phyloP scores from a whole-genome alignment of 768 basidiomycete species.

The Auriscalpium vulgare region DNA sequence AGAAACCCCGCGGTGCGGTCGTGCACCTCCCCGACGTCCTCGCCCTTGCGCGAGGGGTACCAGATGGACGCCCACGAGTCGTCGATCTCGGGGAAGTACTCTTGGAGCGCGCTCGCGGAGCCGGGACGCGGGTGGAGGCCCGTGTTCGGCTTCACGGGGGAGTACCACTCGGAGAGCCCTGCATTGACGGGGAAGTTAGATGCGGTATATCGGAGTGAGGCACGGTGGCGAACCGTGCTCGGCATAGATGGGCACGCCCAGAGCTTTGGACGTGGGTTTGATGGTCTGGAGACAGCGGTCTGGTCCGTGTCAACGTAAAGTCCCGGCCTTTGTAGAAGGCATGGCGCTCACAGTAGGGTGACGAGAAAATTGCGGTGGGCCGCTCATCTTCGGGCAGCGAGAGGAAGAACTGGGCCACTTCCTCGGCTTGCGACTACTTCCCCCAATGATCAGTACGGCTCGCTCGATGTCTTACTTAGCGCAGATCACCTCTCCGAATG shows the following conservation, averaged over 20 bases:
- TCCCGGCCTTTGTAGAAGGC: not conserved
- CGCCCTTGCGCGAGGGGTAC: conserved; percentile 68
- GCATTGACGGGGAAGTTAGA: not conserved
- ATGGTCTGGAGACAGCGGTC: conserved; percentile 87
- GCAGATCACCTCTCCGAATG: conserved; percentile 51
- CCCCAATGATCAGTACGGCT: not conserved
- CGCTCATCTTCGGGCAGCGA: conserved; percentile 56
- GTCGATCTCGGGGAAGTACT: conserved; percentile 56
- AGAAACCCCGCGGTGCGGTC: conserved; percentile 48
- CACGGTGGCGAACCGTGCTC: conserved; percentile 55
- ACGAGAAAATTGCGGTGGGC: conserved; percentile 77
- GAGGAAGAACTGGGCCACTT: conserved; percentile 57
- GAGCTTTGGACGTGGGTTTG: conserved; percentile 49
- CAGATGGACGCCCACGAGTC: conserved; percentile 51
- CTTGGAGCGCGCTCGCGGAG: conserved; percentile 41
- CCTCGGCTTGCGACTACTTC: conserved; percentile 58
- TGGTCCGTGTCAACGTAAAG: conserved; percentile 20
- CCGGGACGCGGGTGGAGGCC: conserved; percentile 73
- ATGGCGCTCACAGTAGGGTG: conserved; percentile 62
- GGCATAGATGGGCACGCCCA: conserved; percentile 63
- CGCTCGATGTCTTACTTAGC: not conserved
- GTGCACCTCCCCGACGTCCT: conserved; percentile 56
- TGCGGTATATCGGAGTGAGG: not conserved
- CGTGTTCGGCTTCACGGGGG: conserved; percentile 54
- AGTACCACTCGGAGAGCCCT: conserved; percentile 79